phyloP scores from a whole-genome alignment of 331 rosid species.

The Acacia concinna region DNA sequence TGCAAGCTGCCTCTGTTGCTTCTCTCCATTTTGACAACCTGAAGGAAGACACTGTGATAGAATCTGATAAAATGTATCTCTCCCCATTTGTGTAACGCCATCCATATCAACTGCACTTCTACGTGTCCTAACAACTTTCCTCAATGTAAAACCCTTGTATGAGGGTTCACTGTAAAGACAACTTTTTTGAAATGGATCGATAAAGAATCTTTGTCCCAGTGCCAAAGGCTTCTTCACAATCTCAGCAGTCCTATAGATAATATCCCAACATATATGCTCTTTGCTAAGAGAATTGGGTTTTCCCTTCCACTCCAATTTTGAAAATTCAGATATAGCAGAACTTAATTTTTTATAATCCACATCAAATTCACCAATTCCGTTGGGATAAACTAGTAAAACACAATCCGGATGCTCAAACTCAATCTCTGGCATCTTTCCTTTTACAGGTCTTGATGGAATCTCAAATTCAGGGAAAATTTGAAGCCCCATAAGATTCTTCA shows the following conservation, averaged over 20 bases:
- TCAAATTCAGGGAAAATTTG: constrained; percentile 56
- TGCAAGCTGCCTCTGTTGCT: constrained; percentile 55
- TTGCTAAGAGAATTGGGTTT: constrained; percentile 74
- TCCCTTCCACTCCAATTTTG: constrained; percentile 76
- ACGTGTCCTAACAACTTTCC: constrained; percentile 83
- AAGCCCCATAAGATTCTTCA: constrained; percentile 81
- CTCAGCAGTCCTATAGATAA: constrained; percentile 75
- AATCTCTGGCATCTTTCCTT: constrained; percentile 71
- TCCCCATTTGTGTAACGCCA: constrained; percentile 58
- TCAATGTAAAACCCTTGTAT: constrained; percentile 57
- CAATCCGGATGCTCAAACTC: constrained; percentile 99
- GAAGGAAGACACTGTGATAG: constrained; percentile 90
- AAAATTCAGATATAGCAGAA: constrained; percentile 48
- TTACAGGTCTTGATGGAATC: constrained; percentile 60
- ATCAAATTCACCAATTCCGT: constrained; percentile 48
- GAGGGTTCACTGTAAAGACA: constrained; percentile 47
- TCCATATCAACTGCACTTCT: constrained; percentile 98
- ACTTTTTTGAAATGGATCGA: constrained; percentile 66
- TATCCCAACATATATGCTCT: constrained; percentile 92
- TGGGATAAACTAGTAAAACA: constrained; percentile 69
- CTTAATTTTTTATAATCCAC: constrained; percentile 62
- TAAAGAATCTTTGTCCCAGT: constrained; percentile 30
- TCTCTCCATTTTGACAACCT: constrained; percentile 53
- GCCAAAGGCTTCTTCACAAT: constrained; percentile 62
- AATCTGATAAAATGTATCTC: constrained; percentile 79